Evolutionary conservation across 2,329 filamentous ascomycete genomes (phyloP), one percentile per base, ranked within the genome.

Genomic region (Domatiomyces catenatus): DNA sequence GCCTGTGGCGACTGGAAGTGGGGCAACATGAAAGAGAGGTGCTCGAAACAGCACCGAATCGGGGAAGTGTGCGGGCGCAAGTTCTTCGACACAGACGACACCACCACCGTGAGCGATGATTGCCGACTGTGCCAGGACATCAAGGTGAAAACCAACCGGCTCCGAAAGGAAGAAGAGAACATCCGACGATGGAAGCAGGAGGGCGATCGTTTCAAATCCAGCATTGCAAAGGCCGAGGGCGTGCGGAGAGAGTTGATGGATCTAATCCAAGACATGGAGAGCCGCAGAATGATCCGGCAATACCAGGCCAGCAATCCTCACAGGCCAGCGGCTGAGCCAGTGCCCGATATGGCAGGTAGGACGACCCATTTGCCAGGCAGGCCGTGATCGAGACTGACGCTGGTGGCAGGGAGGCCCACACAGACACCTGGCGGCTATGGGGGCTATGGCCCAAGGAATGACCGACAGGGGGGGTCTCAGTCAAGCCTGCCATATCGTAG

Each of bases 11-110:
- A 60, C 46, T 59, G 57, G 57, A 58, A 50, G 55, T 60, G 58
- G 58, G 58, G 58, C n/a, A 60, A 60, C 48, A 58, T 60, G 58
- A 58, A 57, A 50, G 48, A 55, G 24, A 53, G 57, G 43, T 60
- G 58, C 50, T 52, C 47, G 44, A 56, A 54, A 32, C 54, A 60
- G 47, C 57, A 56, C 49, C 55, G 58, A 5, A 60, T 59, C 8
- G 58, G 58, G 46, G 58, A 60, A 47, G 55, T 51, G 19, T 60
- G 58, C 46, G 56, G 57, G 24, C 52, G 54, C 12, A 58, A 53
- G 43, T 49, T 59, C 5, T 45, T 51, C 17, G 49, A 56, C 32
- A 42, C 22, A 3, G 52, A 59, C 10, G 54, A 53, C 44, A 42
- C 58, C 28, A 50, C 50, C 5, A 51, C n/a, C n/a, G n/a, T 46